Evolutionary conservation across 148 eudicot species (phyloP), one percentile per base, ranked within the genome.

Genomic region (Dysphania ambrosioides): DNA sequence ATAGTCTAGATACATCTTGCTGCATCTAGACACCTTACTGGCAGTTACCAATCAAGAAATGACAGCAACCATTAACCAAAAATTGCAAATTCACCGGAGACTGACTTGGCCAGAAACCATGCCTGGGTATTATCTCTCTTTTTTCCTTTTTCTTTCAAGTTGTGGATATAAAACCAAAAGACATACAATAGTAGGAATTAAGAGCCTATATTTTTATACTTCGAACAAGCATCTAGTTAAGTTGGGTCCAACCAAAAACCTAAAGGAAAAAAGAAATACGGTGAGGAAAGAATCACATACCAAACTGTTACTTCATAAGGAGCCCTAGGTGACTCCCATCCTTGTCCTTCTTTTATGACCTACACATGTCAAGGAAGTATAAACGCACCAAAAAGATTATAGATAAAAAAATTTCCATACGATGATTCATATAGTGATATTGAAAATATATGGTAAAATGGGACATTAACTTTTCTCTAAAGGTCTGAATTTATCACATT

Each of bases 271-370:
- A 18, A 36, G 60, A 77, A 47, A 75, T 21, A 30, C 34, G 41
- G 30, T 29, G 68, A 24, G 24, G 58, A 2, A 59, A 69, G 13
- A 72, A 76, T 58, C 70, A 66, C 56, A 66, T 86, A 95, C 98
- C 99, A 88, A 73, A 85, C 91, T 86, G 92, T 90, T 51, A 90
- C 87, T 92, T 95, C 99, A 84, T 95, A 95, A 1, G 97, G 99
- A 74, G 88, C 94, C 75, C 99, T 84, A n/a, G 99, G 99, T 71
- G 92, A 83, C 87, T 95, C 99, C 99, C 99, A 95, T 64, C 96
- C 96, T 77, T 88, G 88, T 68, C 96, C 99, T 75, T 90, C 99
- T 74, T 79, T 81, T 71, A 84, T 81, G 49, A 91, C 88, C 98
- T 94, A 71, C 75, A 78, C 49, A 78, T 60, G 57, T 38, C 75